Base-by-base conservation (phyloP, 2,329 filamentous ascomycete species). In the Fusarium bulbicola region DNA sequence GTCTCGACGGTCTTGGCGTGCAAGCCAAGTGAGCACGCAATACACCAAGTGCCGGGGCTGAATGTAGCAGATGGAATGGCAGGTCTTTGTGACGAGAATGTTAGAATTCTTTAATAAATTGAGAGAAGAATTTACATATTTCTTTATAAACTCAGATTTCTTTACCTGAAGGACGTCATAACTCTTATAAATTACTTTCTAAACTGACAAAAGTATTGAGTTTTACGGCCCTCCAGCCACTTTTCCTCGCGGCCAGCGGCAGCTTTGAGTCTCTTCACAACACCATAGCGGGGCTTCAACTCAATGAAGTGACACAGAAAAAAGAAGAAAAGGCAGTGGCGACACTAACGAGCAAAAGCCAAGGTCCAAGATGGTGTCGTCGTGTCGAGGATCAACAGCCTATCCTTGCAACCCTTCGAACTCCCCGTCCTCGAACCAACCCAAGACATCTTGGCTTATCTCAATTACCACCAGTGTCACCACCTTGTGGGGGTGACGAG, bases 1-100 rank as follows among this genome's bases (percentile, higher is more conserved):
- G 69, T 56, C 61, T 67, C 42, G 43, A 62, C 42, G 45, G 54
- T 49, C 72, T 76, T 57, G 60, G 63, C 63, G 21, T 47, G 63
- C 47, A 68, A 74, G 75, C 75, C 57, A 66, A 74, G 37, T 54
- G 62, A 77, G 72, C 75, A 77, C 75, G 75, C 74, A 67, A 77
- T 77, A 34, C 49, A 47, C 64, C 64, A 66, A 72, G 59, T 73
- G 42, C 64, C 64, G 65, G 70, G 36, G 45, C 24, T 21, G 21
- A 6, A 34, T 34, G 16, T 34, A 16, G 4, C 30, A 14, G n/a
- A 14, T 20, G 30, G 10, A 50, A 7, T 34, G 20, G 16, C 4
- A 50, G 16, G 30, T 34, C n/a, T 24, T 34, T 20, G 13, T 9
- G 4, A 10, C 14, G 12, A 20, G 21, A 34, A 10, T 6, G 21